Evolutionary conservation across 306 rosid species (phyloP), one percentile per base, ranked within the genome.

Genomic region (Trifolium fragiferum): DNA sequence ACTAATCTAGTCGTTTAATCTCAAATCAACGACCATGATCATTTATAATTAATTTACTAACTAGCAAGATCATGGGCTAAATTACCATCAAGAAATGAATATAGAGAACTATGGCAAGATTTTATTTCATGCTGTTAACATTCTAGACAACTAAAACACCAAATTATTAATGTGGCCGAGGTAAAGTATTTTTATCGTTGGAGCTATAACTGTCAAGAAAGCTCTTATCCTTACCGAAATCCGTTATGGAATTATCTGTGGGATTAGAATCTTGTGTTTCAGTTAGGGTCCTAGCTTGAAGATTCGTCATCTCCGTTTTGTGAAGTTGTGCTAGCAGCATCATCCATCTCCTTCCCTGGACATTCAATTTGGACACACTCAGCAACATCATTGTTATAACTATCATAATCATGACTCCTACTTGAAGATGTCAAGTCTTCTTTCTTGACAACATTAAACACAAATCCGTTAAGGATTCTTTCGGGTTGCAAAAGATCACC

Each of bases 401-500:
- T 84, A 61, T 85, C 93, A 21, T 60, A 25, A 63, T 86, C 92
- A 37, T 80, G 86, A 80, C 83, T 82, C 82, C 88, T 78, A 79
- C 44, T 80, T 46, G 87, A 51, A 76, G 84, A 66, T 51, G 96
- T 37, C 54, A 88, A 80, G 41, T 85, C 88, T 81, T 88, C 97
- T 83, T 87, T 94, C 96, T 88, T 94, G 41, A 94, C 96, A 66
- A 94, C 85, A 80, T 91, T 94, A 82, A 94, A 87, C 46, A 94
- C 84, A 60, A 92, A 87, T 74, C 97, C 97, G 19, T 91, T 92
- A 25, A 74, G 87, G 68, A 83, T 90, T 84, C 90, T 83, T 84
- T 90, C 99, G 1, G 99, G 95, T 89, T 90, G 99, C 85, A 94
- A 82, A 76, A 94, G 90, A 88, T 92, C 96, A 64, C 99, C 99